Percentiles rank a stretch among this genome's conserved stretches.
phyloP scores from a whole-genome alignment of 192 early-diverging fungal genomes.

The Borealophlyctis nickersoniae region DNA sequence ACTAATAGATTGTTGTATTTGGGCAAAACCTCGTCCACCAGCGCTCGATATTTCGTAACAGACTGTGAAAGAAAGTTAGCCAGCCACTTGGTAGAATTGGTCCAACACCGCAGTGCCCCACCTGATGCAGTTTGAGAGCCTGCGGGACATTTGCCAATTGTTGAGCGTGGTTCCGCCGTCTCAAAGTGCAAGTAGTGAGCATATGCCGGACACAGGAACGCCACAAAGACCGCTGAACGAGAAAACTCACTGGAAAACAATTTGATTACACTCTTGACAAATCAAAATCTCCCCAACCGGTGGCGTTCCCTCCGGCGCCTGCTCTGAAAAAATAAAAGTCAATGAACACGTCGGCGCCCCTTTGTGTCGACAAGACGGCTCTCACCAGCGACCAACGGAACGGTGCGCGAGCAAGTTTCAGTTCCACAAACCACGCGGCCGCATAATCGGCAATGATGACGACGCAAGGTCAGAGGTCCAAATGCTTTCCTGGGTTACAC shows the following conservation, averaged over 20 bases:
- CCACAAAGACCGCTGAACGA: background rate
- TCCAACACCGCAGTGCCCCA: conserved; percentile 2
- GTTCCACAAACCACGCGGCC: conserved; percentile 45
- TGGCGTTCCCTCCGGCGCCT: no score
- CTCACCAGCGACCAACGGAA: conserved; percentile 10
- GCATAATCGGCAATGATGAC: conserved; percentile 56
- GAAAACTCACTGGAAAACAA: conserved; percentile 28
- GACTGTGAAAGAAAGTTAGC: conserved; percentile 22
- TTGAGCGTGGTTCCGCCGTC: conserved; percentile 3
- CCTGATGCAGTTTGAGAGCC: conserved; percentile 19
- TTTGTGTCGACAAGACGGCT: no score
- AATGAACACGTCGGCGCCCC: no score
- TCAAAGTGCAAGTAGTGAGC: background rate
- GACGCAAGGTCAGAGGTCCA: conserved; percentile 34
- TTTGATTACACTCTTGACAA: conserved; percentile 35
- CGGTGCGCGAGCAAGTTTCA: conserved; percentile 18
- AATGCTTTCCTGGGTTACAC: conserved; percentile 23
- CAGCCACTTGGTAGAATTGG: background rate
- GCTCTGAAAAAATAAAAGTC: no score
- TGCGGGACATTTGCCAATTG: conserved; percentile 1
- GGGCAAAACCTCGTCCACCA: conserved; percentile 39
- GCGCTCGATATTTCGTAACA: conserved; percentile 20
- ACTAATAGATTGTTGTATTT: conserved; percentile 46
- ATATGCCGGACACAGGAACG: conserved; percentile 16
- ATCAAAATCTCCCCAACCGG: conserved; percentile 23